Base-by-base conservation (phyloP, 1,284 basidiomycete species). In the Rhodotorula sp. region DNA sequence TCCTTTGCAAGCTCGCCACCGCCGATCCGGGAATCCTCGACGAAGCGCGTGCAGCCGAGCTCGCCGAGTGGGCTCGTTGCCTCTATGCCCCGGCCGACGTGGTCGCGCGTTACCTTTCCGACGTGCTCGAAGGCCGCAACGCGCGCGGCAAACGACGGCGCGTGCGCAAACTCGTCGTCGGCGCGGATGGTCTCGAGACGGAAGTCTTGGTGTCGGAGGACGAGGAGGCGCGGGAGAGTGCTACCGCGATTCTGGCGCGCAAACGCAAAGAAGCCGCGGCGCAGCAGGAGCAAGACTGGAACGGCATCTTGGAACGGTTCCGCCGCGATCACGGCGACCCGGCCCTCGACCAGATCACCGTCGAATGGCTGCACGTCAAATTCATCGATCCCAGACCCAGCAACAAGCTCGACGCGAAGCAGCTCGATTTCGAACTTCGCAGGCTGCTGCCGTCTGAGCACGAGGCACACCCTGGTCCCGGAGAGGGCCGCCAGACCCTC, bases 281-380 rank as follows among this genome's bases (percentile, higher is more conserved):
- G 34, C 75, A 74, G 62, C 74, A 88, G 74, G 87, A 90, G 79
- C 81, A 81, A 34, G 87, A 87, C 67, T 92, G 90, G 90, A 84
- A 86, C 8, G 81, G 80, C 10, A 80, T 91, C 65, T 79, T 92
- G 10, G 75, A 78, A 56, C 83, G 81, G 16, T 80, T 89, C 57
- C 85, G 88, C 80, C 85, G 87, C 15, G 84, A 81, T 20, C 69
- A 72, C 62, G 49, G 43, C 15, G 31, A 69, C 6, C 64, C 66
- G 4, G 31, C 18, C 6, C 66, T 72, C 62, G 61, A 70, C 48
- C 18, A 15, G 23, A 26, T 15, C 5, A 58, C 68, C 59, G 49
- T 72, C 66, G 67, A 65, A 21, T 72, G 66, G 66, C 64, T 75
- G 46, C 59, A 68, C 47, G 48, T 54, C 54, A 64, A 68, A 14